Evolutionary conservation across 345 rosid species (phyloP).

Genomic region (Lenwebbia sp.): DNA sequence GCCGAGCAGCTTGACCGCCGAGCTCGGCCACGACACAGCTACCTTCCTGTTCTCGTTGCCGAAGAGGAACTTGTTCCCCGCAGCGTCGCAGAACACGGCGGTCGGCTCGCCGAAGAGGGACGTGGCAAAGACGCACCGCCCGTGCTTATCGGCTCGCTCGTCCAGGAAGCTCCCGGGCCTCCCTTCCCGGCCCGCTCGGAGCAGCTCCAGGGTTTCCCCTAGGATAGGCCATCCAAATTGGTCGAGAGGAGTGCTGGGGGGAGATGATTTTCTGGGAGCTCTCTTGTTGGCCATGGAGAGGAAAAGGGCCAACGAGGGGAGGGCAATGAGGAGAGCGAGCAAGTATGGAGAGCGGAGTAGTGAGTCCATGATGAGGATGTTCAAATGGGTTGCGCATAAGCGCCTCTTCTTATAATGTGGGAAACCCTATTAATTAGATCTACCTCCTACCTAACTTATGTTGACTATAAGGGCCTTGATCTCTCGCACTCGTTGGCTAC

Average conservation of each 20-base stretch:
- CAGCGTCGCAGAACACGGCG: background rate
- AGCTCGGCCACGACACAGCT: background rate
- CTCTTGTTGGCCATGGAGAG: background rate
- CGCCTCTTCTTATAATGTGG: background rate
- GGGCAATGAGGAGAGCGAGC: background rate
- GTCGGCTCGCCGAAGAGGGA: background rate
- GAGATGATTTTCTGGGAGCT: background rate
- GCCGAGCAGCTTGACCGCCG: background rate
- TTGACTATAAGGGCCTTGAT: no score
- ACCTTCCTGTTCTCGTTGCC: background rate
- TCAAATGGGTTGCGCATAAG: background rate
- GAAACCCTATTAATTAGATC: background rate
- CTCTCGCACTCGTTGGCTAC: no score
- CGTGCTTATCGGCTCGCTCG: background rate
- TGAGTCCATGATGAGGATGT: background rate
- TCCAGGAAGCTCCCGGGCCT: background rate
- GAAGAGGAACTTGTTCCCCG: slow-evolving; percentile 1
- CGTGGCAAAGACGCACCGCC: background rate
- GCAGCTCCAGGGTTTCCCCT: background rate
- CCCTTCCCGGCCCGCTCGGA: background rate
- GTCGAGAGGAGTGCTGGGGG: background rate
- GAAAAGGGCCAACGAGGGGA: background rate
- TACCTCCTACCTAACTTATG: background rate
- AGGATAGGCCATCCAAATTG: background rate
- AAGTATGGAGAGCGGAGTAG: background rate